Percentiles rank a stretch among this genome's conserved stretches.
These are phyloP conservation scores for Stenogyne calaminthoides DNA, from an alignment of 305 asterid species.

Conservation along the genomic window DNA sequence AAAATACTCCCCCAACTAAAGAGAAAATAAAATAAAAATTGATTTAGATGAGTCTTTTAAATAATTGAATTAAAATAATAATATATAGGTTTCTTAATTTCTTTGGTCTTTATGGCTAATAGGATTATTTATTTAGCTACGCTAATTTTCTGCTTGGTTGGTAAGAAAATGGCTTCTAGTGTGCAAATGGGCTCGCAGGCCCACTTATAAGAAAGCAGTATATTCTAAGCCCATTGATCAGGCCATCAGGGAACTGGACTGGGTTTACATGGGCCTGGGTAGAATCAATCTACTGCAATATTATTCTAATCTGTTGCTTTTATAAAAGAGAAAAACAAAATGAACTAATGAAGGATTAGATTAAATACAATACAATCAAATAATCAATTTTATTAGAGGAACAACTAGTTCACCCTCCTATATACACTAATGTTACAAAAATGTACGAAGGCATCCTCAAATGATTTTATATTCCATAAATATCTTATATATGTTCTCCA, in stretches of 20 bases:
- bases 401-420: no score
- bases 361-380: no score
- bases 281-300: background rate
- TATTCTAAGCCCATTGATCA: background rate
- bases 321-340: no score
- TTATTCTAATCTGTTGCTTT: background rate
- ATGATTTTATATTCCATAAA: no score
- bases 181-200: background rate
- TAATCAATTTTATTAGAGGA: no score
- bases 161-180: background rate
- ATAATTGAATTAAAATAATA: no score
- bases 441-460: no score
- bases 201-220: background rate
- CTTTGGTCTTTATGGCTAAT: background rate
- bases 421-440: no score
- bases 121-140: background rate
- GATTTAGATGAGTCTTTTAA: background rate
- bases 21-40: background rate
- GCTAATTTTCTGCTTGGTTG: background rate
- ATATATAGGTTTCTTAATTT: background rate
- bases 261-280: background rate
- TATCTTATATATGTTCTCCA: no score
- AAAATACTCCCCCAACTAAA: background rate
- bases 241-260: background rate
- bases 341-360: no score